Percentiles rank a stretch among this genome's conserved stretches.
Evolutionary conservation across 73 alveolate species (phyloP).

Genomic region (Paramecium pentaurelia): DNA sequence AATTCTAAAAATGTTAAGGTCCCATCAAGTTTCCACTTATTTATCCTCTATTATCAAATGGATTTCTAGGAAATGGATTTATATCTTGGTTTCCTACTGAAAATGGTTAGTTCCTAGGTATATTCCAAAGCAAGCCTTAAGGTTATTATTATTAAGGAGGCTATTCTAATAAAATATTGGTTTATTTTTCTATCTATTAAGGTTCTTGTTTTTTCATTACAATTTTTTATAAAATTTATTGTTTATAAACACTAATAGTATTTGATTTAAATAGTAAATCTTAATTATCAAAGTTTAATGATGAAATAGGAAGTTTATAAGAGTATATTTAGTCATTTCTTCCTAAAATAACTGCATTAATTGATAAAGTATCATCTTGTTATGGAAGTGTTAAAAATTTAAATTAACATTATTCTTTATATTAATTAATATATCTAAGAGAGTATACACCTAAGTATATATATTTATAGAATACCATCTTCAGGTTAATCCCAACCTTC

Average conservation of each 20-base stretch:
- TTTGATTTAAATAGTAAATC: neutral
- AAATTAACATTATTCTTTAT: neutral
- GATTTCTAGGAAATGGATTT: neutral
- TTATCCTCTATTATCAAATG: neutral
- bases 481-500: constrained; percentile 10
- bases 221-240: neutral
- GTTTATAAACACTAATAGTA: neutral
- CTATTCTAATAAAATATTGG: neutral
- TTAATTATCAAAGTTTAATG: neutral
- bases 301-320: neutral
- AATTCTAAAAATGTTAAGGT: neutral
- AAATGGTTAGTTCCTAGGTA: neutral
- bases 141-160: neutral
- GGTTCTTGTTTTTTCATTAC: neutral
- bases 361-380: neutral
- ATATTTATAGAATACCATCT: neutral
- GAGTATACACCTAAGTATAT: neutral
- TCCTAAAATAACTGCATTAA: neutral
- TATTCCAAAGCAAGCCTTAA: neutral
- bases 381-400: neutral
- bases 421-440: neutral
- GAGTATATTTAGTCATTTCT: neutral
- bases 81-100: neutral
- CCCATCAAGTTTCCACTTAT: constrained; percentile 25
- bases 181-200: neutral